These are phyloP conservation scores for Capsella rubella DNA, from an alignment of 441 rosid species.

Conservation along the genomic window DNA sequence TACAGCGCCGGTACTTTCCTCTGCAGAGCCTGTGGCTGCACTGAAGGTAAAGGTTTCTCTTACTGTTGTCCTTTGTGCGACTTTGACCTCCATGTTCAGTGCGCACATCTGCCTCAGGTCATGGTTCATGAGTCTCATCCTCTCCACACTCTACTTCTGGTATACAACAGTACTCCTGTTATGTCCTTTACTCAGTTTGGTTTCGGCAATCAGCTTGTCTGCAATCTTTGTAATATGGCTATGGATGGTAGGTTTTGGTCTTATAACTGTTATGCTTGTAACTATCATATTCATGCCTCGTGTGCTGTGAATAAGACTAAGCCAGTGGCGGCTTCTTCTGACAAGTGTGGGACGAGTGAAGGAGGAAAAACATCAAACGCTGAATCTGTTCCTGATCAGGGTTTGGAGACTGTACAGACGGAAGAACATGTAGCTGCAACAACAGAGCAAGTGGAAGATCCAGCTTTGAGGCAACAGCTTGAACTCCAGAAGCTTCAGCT, in stretches of 20 bases:
- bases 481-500: conserved; percentile 42
- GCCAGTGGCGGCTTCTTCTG: conserved; percentile 26
- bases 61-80: conserved; percentile 46
- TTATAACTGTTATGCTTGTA: conserved; percentile 46
- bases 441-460: conserved; percentile 40
- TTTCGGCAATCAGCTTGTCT: conserved; percentile 34
- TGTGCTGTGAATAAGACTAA: conserved; percentile 42
- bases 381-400: conserved; percentile 34
- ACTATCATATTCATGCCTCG: conserved; percentile 42
- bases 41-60: conserved; percentile 41
- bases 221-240: conserved; percentile 28
- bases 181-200: conserved; percentile 39
- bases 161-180: conserved; percentile 38
- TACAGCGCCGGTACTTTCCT: conserved; percentile 40
- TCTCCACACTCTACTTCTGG: conserved; percentile 40
- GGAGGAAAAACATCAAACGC: background rate
- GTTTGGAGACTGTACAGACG: conserved; percentile 24
- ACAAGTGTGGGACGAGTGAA: conserved; percentile 28
- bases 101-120: conserved; percentile 39
- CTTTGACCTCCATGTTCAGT: conserved; percentile 45
- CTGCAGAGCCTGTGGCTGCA: conserved; percentile 44
- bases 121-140: conserved; percentile 40
- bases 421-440: conserved; percentile 5
- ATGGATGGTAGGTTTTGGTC: conserved; percentile 47
- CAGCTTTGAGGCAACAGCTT: conserved; percentile 43